Evolutionary conservation across 2,329 filamentous ascomycete species (phyloP).

Genomic region (Verticillium alfalfae): DNA sequence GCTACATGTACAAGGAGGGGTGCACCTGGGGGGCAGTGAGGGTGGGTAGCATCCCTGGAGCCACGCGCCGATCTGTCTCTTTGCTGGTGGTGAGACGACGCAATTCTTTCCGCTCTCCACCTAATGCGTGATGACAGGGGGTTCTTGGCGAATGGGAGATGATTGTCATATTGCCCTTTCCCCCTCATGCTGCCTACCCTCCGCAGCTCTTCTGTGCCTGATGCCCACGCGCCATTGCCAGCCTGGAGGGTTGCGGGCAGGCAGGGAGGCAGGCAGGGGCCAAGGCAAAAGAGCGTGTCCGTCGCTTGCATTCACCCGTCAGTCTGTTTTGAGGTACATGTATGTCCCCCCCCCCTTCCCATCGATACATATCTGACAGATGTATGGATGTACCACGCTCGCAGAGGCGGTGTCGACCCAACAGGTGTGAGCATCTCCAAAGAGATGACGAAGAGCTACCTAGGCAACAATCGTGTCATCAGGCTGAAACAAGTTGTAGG

Average conservation of each 20-base stretch:
- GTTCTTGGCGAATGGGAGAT: background rate
- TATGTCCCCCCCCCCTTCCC: no score
- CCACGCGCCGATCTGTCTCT: constrained; percentile 12
- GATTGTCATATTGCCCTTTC: background rate
- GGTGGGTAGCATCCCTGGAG: constrained; percentile 11
- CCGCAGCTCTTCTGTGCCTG: background rate
- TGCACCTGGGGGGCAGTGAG: background rate
- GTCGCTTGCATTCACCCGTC: no score
- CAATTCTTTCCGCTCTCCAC: background rate
- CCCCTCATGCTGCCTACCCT: background rate
- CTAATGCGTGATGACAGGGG: background rate
- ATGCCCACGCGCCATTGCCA: background rate
- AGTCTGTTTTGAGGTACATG: no score
- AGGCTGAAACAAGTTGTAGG: no score
- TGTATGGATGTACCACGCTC: no score
- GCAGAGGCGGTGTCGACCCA: no score
- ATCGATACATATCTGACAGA: no score
- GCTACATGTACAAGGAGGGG: background rate
- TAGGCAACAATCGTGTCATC: no score
- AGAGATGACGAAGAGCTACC: no score
- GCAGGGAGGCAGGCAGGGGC: no score
- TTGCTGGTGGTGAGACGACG: background rate
- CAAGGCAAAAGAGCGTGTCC: no score
- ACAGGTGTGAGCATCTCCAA: no score
- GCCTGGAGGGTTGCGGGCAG: background rate